Evolutionary conservation across 176 grass and related monocot genomes (phyloP).

Genomic region (Triticum urartu): DNA sequence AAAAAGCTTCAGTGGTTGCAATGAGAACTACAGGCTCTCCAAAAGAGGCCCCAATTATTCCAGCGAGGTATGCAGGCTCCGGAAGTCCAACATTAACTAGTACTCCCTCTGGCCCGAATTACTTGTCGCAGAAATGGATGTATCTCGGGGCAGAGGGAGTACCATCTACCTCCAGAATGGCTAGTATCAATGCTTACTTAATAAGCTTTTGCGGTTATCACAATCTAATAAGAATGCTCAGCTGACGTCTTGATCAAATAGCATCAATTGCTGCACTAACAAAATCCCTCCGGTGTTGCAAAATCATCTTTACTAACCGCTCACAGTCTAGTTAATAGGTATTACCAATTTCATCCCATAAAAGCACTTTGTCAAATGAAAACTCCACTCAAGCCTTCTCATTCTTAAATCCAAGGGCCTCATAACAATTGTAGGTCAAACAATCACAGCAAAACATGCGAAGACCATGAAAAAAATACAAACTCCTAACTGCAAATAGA

Average conservation of each 20-base stretch:
- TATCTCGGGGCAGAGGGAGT: too few species aligned
- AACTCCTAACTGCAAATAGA: background rate
- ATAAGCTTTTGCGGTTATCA: background rate
- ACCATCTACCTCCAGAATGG: background rate
- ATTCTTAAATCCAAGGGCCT: background rate
- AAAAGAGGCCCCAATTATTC: background rate
- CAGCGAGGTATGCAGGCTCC: background rate
- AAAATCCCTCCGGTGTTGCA: background rate
- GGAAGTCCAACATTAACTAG: background rate
- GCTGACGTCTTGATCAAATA: background rate
- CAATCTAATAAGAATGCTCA: background rate
- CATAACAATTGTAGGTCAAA: background rate
- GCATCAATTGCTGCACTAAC: background rate
- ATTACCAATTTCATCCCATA: background rate
- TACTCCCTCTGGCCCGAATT: too few species aligned
- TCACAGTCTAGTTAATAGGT: background rate
- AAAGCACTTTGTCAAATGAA: background rate
- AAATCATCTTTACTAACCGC: conserved; percentile 5
- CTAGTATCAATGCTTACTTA: background rate
- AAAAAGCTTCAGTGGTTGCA: conserved; percentile 1
- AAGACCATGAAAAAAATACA: background rate
- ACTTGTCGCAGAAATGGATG: too few species aligned
- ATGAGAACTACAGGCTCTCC: background rate
- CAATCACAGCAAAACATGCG: conserved; percentile 9
- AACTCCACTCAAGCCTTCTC: background rate